Base-by-base conservation (phyloP, 2,329 filamentous ascomycete genomes). In the Sclerotinia minor region DNA sequence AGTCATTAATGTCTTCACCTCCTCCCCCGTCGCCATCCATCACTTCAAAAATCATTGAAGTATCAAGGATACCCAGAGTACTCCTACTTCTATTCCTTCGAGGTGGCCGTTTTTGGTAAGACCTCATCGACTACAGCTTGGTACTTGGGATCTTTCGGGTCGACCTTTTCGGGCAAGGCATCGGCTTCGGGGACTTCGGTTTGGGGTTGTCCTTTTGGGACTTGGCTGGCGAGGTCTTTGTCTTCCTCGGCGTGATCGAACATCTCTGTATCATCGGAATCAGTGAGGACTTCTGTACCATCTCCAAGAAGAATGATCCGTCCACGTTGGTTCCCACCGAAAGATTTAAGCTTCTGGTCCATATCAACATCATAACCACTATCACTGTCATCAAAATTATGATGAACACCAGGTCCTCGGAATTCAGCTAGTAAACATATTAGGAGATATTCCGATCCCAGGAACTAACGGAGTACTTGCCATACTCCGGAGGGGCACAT, bases 401-500 rank as follows among this genome's bases (percentile, higher is more conserved):
- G 90, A 79, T 92, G 91, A 72, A 92, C 88, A 71, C 91, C 90
- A 69, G 91, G 91, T 74, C 91, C 91, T 75, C 91, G 89, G 83
- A 94, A 93, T 81, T 94, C 90, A 81, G 92, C 92, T 94, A 82
- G 68, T 73, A 73, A 29, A 71, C 49, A 67, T 47, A 68, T 76
- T 75, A 78, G 73, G 69, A 52, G 35, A 63, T 63, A 72, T 71
- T 69, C 58, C 61, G 15, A 32, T 15, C 32, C 49, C 53, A 35
- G 64, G 68, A 69, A 67, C 53, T 69, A 64, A 70, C 63, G 55
- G 64, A 67, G 65, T 72, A 77, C 76, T 76, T 94, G 94, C 95
- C 95, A 84, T 98, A 99, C 89, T 99, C 95, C 77, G 94, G 95
- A 81, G 95, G 95, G 80, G 95, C 95, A 84, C 94, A 98, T 79